Base-by-base conservation (phyloP, 306 rosid genomes). In the Hippophae rhamnoides region DNA sequence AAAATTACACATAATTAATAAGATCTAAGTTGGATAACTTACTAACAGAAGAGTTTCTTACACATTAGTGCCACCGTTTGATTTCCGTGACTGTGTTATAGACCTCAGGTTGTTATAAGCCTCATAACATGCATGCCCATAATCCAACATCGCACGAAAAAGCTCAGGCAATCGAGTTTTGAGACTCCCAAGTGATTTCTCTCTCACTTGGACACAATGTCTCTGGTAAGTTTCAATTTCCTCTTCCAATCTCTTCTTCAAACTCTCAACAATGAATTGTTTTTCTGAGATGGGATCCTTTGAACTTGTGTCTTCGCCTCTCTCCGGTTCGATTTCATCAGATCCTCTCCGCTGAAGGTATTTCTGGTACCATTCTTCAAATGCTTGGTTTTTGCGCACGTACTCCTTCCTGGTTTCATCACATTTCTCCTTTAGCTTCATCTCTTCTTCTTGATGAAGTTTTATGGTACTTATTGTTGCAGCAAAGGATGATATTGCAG, bases 111-210 rank as follows among this genome's bases (percentile, higher is more conserved):
- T 82, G 61, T 63, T 75, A 23, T 85, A 88, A 57, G 80, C 78
- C 23, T 85, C 94, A 18, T 79, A 68, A 69, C 94, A 74, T 7
- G 86, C 72, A 45, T 45, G 72, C 8, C 87, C 44, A 51, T 85
- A 85, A 63, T 82, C 86, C 7, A 86, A 74, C 70, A 88, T 48
- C 12, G 90, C 73, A 0, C 90, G 89, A 58, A 88, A 88, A 62
- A 88, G 80, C 82, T 88, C 96, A 2, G 96, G 96, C 82, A 88
- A 47, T 49, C 90, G 84, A 63, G 86, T 78, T 77, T 76, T 88
- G 63, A 88, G 82, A 65, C 80, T 76, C 53, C 81, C 83, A 0
- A 88, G 79, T 27, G 96, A 88, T 66, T 88, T 88, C 64, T 88
- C 94, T 56, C 88, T 72, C 56, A 85, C 96, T 64, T 88, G 94